A percentile compares a stretch with the other conserved stretches of the same genome.
These are phyloP conservation scores for Aulographum hederae DNA, from an alignment of 2,329 filamentous ascomycete species.

Conservation along the genomic window DNA sequence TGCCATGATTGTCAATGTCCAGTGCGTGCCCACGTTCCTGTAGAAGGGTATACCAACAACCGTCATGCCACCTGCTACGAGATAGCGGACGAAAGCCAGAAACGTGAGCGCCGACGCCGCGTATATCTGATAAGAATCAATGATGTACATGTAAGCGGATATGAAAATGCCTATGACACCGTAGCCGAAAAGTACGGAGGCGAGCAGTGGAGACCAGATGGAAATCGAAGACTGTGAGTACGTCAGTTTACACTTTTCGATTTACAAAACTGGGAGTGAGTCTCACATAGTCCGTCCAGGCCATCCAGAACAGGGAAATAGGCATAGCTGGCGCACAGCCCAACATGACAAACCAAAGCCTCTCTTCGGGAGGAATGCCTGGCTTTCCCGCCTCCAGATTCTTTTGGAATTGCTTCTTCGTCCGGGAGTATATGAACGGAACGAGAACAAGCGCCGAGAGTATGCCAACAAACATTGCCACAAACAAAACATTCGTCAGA, in stretches of 20 bases:
- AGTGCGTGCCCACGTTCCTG: conserved; percentile 18
- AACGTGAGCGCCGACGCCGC: conserved; percentile 29
- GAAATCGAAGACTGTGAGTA: conserved; percentile 24
- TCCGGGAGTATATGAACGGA: conserved; percentile 26
- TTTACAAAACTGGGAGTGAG: conserved; percentile 8
- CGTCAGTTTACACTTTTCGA: conserved; percentile 4
- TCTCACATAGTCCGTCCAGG: conserved; percentile 33
- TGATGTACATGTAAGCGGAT: conserved; percentile 35
- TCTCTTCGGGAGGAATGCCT: conserved; percentile 31
- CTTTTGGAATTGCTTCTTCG: conserved; percentile 23
- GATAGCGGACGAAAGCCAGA: conserved; percentile 20
- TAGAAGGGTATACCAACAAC: conserved; percentile 21
- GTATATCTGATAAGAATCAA: conserved; percentile 36
- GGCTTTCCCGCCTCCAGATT: conserved; percentile 20
- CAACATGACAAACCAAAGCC: conserved; percentile 35
- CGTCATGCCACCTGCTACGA: conserved; percentile 22
- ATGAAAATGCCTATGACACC: conserved; percentile 32
- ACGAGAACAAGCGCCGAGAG: conserved; percentile 19
- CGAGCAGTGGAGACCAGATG: conserved; percentile 32
- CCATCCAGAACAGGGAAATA: conserved; percentile 38
- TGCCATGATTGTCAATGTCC: conserved; percentile 5
- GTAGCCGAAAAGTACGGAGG: conserved; percentile 33
- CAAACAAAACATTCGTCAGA: conserved; percentile 28
- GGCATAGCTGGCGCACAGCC: conserved; percentile 29
- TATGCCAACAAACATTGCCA: conserved; percentile 26